Conservation (phyloP, 768 basidiomycete species). For the Suillus spraguei region DNA sequence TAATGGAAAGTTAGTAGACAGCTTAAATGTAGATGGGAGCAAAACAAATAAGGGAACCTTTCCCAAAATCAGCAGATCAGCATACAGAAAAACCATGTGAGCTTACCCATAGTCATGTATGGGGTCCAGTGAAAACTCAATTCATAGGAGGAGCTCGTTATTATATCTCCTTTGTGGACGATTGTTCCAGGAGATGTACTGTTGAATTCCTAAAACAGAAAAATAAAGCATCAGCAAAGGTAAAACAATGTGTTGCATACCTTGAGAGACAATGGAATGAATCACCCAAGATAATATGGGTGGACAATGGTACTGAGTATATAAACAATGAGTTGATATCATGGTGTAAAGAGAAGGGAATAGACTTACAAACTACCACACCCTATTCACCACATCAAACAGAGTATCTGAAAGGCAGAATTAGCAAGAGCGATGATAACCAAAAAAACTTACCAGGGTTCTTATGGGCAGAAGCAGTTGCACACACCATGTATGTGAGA, state of each 20-base stretch:
- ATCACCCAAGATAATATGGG: slow-evolving; percentile 16
- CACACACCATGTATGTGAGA: slow-evolving; percentile 29
- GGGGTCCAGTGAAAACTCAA: slow-evolving; percentile 21
- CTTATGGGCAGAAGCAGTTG: slow-evolving; percentile 36
- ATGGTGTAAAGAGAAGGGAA: slow-evolving; percentile 28
- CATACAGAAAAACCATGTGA: slow-evolving; percentile 4
- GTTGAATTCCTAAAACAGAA: slow-evolving; percentile 28
- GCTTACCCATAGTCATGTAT: slow-evolving; percentile 26
- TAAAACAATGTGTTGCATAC: slow-evolving; percentile 17
- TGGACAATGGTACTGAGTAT: slow-evolving; percentile 31
- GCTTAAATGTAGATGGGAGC: too few relatives aligned
- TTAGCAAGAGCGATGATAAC: slow-evolving; percentile 36
- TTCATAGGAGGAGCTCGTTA: slow-evolving; percentile 23
- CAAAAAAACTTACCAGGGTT: slow-evolving; percentile 22
- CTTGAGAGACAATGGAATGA: slow-evolving; percentile 19
- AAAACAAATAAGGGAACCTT: too few relatives aligned
- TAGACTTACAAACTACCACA: slow-evolving; percentile 32
- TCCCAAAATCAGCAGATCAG: too few relatives aligned
- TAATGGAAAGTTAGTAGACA: too few relatives aligned
- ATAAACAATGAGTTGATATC: slow-evolving; percentile 24
- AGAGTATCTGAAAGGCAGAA: slow-evolving; percentile 39
- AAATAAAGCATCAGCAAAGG: slow-evolving; percentile 18
- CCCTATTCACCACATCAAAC: slow-evolving; percentile 43
- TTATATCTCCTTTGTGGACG: slow-evolving; percentile 29
- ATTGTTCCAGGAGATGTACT: slow-evolving; percentile 1